These are phyloP conservation scores for Suhomyces choctaworum DNA, from an alignment of 1,139 yeast species.

Conservation along the genomic window DNA sequence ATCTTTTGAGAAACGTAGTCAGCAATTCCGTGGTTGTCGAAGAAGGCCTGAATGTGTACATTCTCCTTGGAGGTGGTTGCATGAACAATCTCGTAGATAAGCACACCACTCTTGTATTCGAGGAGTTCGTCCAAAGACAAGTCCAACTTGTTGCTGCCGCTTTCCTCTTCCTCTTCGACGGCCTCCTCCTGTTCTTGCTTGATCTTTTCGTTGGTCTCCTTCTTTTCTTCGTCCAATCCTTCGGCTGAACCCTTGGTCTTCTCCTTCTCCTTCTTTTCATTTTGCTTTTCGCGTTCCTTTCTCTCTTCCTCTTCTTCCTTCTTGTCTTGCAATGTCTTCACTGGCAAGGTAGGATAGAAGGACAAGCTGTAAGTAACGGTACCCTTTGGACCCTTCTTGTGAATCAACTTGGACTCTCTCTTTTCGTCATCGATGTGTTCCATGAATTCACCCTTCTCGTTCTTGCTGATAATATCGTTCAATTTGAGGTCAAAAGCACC, in stretches of 20 bases:
- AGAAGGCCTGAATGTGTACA: conserved; percentile 66
- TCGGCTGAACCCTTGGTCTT: conserved; percentile 12
- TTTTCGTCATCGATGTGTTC: conserved; percentile 59
- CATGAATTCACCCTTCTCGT: conserved; percentile 65
- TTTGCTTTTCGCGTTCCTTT: conserved; percentile 28
- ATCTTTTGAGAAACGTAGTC: conserved; percentile 55
- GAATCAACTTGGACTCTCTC: conserved; percentile 61
- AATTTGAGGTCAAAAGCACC: conserved; percentile 77
- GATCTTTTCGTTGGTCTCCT: conserved; percentile 23
- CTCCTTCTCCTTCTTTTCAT: conserved; percentile 23
- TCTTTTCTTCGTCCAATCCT: conserved; percentile 22
- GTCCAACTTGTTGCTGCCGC: conserved; percentile 42
- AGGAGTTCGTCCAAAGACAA: conserved; percentile 64
- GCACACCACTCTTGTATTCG: conserved; percentile 70
- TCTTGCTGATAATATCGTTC: conserved; percentile 63
- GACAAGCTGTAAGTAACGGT: conserved; percentile 67
- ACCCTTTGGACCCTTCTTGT: conserved; percentile 82
- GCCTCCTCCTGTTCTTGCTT: conserved; percentile 28
- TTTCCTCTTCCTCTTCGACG: conserved; percentile 37
- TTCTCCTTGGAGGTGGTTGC: conserved; percentile 56
- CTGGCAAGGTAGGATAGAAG: conserved; percentile 80
- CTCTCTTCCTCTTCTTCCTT: conserved; percentile 51
- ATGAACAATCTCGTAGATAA: conserved; percentile 64
- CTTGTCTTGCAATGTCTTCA: conserved; percentile 72
- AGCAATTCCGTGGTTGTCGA: conserved; percentile 71